Evolutionary conservation across 768 basidiomycete species (phyloP), one percentile per base, ranked within the genome.

Genomic region (Lyophyllum decastes): DNA sequence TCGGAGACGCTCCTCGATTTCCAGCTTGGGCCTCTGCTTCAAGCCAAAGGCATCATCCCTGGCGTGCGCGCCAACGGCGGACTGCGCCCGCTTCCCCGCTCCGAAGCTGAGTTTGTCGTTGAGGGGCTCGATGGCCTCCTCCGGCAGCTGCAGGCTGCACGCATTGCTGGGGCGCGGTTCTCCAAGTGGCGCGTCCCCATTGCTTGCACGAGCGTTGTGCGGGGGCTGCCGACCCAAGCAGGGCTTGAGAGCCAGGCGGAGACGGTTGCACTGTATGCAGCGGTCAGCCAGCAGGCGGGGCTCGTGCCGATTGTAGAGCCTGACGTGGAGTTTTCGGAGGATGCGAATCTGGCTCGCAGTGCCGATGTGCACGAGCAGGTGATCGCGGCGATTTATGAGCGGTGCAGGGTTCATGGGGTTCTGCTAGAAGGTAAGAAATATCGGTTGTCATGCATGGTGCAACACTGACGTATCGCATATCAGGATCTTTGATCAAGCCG

Each of bases 261-360:
- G 63, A 79, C 72, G 33, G 65, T 82, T 17, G 78, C 78, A 2
- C 74, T 76, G 49, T 83, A 76, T 64, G 78, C 82, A 43, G 76
- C 78, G 1, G 75, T 82, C 55, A 82, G 78, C 63, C 80, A 82
- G 61, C 73, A 81, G 65, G 80, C 79, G 1, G 78, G 79, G 26
- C 62, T 83, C 21, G 79, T 82, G n/a, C 80, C 81, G 4, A 78
- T 83, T 53, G 75, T 82, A 7, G 81, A 82, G 61, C 82, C 79
- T 12, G 82, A 83, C 61, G 76, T 82, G 19, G 78, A 82, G 62
- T 81, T 82, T 59, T 70, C 73, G 24, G 80, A 71, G 30, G 80
- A 82, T 43, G 78, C 80, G 21, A 74, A 78, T 59, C 62, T 83
- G 51, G 69, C 66, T 34, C 70, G 78, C 59, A 82, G 79, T 55